Evolutionary conservation across 202 grass and related monocot species (phyloP).

Genomic region (Panicum hallii): DNA sequence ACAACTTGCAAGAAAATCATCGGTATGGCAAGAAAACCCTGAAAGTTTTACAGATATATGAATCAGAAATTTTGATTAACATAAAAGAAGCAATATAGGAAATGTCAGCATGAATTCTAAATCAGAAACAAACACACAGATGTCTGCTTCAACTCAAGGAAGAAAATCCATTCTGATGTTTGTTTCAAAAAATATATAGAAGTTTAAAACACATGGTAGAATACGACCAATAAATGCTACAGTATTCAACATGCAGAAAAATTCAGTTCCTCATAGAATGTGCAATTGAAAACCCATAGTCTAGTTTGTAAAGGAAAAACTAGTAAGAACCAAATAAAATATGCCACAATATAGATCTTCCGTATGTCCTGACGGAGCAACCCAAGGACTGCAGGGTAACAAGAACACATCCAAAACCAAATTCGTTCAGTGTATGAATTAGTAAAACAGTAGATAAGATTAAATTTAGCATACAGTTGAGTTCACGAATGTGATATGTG

Average conservation of each 20-base stretch:
- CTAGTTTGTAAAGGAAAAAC: slow-evolving; percentile 18
- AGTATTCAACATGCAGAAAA: slow-evolving; percentile 3
- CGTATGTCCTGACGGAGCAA: not conserved
- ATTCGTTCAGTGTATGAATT: not conserved
- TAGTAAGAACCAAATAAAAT: slow-evolving; percentile 21
- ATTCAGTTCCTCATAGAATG: not conserved
- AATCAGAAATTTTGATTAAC: slow-evolving; percentile 2
- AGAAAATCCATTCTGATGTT: not conserved
- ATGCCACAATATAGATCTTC: not conserved
- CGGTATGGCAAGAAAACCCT: slow-evolving; percentile 61
- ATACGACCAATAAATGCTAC: not conserved
- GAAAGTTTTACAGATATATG: slow-evolving; percentile 30
- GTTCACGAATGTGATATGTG: slow-evolving; percentile 8
- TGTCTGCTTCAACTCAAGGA: not conserved
- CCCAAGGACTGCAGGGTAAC: not conserved
- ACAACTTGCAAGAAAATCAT: slow-evolving; percentile 87
- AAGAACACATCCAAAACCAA: not conserved
- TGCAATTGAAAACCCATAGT: slow-evolving; percentile 5
- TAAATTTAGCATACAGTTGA: not conserved
- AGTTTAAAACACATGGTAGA: slow-evolving; percentile 13
- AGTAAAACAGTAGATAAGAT: not conserved
- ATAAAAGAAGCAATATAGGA: not conserved
- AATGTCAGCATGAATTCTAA: not conserved
- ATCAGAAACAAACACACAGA: not conserved
- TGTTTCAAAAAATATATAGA: not conserved